Base-by-base conservation (phyloP, 208 protist species). In the Acanthamoeba royreba region DNA sequence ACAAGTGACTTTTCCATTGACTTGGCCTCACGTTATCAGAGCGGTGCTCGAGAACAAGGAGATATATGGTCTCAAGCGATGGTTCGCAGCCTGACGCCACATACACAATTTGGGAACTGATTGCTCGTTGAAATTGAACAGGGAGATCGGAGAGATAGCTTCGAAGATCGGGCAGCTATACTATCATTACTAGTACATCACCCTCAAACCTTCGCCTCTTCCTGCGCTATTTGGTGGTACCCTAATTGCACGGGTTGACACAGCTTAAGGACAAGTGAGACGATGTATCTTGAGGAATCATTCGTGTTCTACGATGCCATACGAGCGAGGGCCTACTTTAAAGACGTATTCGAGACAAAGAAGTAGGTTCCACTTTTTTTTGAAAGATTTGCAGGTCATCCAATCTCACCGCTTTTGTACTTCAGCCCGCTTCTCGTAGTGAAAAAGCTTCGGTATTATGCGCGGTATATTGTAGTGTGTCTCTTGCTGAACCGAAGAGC, bases 81-180 rank as follows among this genome's bases (percentile, higher is more conserved):
- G 72, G 81, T 85, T 33, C 38, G 5, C 17, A 28, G 9, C 61
- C 2, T 38, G 1, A 9, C 17, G 15, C 63, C 4, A n/a, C 52
- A 25, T 31, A 7, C 83, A 87, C 0, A 22, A 17, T 38, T 9
- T 31, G 7, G 22, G 43, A 33, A 13, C 19, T 49, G 38, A 35
- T 45, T 8, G 22, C 11, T 35, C 40, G 55, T 35, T 85, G 35
- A 28, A 38, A 25, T 31, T 52, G 72, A 40, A 42, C 72, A 85
- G 72, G 81, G 94, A 97, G 53, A 97, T 97, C 74, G 96, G 96
- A 61, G 96, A 97, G 55, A 95, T 96, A 28, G 95, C 95, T 49
- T 96, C 96, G 40, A 96, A 96, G 52, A 97, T 97, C 87, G 95
- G 94, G 17, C 96, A 97, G 87, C 69, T 96, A 33, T 96, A 96